Percentiles rank a stretch among this genome's conserved stretches.
phyloP scores from a whole-genome alignment of 352 stramenopile genomes.

The Elongisporangium anandrum region DNA sequence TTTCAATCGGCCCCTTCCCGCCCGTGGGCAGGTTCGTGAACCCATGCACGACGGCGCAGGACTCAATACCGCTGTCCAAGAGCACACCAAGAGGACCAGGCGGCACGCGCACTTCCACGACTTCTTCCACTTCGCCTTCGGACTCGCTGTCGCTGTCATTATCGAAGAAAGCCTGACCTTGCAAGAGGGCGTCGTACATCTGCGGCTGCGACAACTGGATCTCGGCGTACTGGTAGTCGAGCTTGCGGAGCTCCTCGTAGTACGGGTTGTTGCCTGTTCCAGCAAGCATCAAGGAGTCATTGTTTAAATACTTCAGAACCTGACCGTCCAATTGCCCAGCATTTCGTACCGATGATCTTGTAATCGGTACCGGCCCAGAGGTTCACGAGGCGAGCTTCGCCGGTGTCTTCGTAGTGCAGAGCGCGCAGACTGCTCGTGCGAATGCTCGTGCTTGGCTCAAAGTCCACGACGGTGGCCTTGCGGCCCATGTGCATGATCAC shows the following conservation, averaged over 20 bases:
- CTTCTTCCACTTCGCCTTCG: constrained; percentile 73
- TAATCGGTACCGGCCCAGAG: constrained; percentile 82
- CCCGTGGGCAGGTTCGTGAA: constrained; percentile 65
- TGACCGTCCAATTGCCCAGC: not conserved
- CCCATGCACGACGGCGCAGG: constrained; percentile 78
- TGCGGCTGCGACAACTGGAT: constrained; percentile 36
- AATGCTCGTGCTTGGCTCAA: constrained; percentile 74
- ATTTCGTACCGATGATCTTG: constrained; percentile 55
- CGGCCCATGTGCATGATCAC: constrained; percentile 65
- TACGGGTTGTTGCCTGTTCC: constrained; percentile 42
- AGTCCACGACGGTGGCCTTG: constrained; percentile 76
- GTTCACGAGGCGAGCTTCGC: constrained; percentile 73
- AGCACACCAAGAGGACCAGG: constrained; percentile 70
- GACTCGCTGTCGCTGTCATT: constrained; percentile 77
- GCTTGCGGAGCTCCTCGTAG: constrained; percentile 63
- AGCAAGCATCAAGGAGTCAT: not conserved
- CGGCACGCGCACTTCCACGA: constrained; percentile 69
- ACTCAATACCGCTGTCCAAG: constrained; percentile 70
- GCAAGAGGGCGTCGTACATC: constrained; percentile 57
- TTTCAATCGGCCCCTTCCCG: constrained; percentile 59
- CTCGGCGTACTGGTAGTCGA: constrained; percentile 70
- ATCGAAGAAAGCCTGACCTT: constrained; percentile 78
- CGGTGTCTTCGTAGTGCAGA: constrained; percentile 77
- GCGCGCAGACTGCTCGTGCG: constrained; percentile 66
- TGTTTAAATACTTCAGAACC: not conserved